phyloP scores from a whole-genome alignment of 2,329 filamentous ascomycete species.

The Ophiostoma sp. region DNA sequence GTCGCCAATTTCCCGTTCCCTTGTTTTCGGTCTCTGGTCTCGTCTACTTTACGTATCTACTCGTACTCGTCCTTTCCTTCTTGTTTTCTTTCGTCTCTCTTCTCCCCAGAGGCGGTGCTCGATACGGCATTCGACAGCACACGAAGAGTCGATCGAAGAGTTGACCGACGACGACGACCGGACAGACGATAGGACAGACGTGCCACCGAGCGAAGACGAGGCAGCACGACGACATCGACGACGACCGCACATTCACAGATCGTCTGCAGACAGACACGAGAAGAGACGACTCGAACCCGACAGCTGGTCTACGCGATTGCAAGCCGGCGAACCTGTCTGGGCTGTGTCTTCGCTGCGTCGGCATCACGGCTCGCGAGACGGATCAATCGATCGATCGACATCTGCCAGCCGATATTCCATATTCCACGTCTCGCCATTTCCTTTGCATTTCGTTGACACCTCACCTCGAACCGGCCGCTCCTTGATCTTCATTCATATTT shows the following conservation, averaged over 20 bases:
- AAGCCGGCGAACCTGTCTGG: neutral
- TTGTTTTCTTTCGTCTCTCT: neutral
- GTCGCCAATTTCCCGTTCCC: slow-evolving; percentile 12
- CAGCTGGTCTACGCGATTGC: neutral
- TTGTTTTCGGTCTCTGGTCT: neutral
- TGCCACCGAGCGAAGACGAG: neutral
- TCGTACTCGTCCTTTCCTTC: neutral
- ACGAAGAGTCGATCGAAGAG: neutral
- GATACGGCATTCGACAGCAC: neutral
- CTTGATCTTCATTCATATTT: no score
- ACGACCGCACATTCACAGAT: neutral
- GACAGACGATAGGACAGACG: neutral
- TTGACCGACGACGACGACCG: neutral
- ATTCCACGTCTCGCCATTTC: no score
- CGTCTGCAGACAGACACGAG: neutral
- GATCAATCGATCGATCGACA: no score
- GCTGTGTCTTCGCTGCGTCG: no score
- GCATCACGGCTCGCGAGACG: no score
- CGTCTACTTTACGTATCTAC: neutral
- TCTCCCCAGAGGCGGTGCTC: neutral
- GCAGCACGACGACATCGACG: neutral
- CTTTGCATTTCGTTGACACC: no score
- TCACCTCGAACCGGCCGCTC: no score
- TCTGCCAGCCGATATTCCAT: no score
- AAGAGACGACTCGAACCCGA: neutral